These are phyloP conservation scores for Corylus americana DNA, from an alignment of 306 rosid species.

Conservation along the genomic window DNA sequence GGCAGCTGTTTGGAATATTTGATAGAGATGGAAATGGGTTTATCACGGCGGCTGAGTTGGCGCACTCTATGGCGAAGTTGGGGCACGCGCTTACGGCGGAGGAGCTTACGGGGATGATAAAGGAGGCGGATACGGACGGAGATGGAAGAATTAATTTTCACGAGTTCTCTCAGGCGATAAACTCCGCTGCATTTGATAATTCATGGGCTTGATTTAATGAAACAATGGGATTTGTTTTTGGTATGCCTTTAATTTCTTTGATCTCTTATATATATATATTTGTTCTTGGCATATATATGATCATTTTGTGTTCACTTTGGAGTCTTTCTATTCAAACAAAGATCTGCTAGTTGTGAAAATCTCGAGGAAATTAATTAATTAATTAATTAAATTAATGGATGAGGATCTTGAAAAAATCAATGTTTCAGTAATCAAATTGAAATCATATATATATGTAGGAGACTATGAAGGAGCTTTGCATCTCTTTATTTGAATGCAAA, in stretches of 20 bases:
- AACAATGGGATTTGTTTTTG: background rate
- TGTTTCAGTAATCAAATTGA: too few species aligned
- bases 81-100: slow-evolving; percentile 86
- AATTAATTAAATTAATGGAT: too few species aligned
- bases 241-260: background rate
- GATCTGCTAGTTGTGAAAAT: too few species aligned
- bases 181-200: slow-evolving; percentile 89
- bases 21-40: slow-evolving; percentile 88
- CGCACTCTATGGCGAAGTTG: slow-evolving; percentile 86
- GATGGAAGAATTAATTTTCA: slow-evolving; percentile 78
- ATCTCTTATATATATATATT: background rate
- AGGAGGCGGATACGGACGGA: slow-evolving; percentile 85
- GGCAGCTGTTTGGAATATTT: slow-evolving; percentile 64
- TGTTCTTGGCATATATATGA: background rate
- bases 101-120: slow-evolving; percentile 89
- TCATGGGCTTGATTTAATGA: slow-evolving; percentile 57
- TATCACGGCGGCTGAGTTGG: slow-evolving; percentile 89
- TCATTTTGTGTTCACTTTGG: background rate
- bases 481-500: too few species aligned
- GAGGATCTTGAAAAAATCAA: too few species aligned
- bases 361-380: too few species aligned
- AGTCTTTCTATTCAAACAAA: background rate
- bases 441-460: too few species aligned
- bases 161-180: slow-evolving; percentile 73
- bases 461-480: too few species aligned